Base-by-base conservation (phyloP, 768 basidiomycete genomes). In the Sarcomyxa edulis region DNA sequence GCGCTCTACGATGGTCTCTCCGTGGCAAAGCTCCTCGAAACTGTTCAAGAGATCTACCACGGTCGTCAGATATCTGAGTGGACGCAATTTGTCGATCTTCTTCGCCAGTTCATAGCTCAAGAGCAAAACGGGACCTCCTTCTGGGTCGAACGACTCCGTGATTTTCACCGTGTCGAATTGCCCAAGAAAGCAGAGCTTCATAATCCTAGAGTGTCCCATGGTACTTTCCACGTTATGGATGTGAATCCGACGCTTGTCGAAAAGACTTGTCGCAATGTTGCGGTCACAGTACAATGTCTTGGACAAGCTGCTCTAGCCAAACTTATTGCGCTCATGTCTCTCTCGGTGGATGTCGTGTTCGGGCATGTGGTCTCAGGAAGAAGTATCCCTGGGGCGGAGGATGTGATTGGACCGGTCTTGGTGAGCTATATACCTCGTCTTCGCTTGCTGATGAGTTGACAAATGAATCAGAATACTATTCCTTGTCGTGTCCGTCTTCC, bases 1-100 rank as follows among this genome's bases (percentile, higher is more conserved):
- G 68, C 69, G 3, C 42, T 72, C 14, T 73, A 73, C 39, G 71
- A 73, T 41, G 71, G 71, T 8, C 32, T 64, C 19, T 68, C 71
- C 8, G 45, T 72, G 12, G 51, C 50, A n/a, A 53, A 48, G 19
- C 53, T 73, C 6, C 43, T 71, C 9, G 42, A 55, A 8, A 37
- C 50, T 19, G 53, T 72, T 2, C 48, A 61, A 29, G 32, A 39
- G 11, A 34, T 59, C 7, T 72, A 72, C 41, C 37, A 32, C 20
- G 50, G 50, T 15, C 11, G 37, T 22, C 27, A 44, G 26, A 20
- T 46, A 29, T 25, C 42, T 2, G 21, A 22, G n/a, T 20, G 47
- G 0, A 37, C 33, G 3, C 66, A 69, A 26, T 72, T 71, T 42
- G 50, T 57, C 33, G 60, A 59, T 28, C 44, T 72, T 5, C 53